A percentile compares a stretch with the other conserved stretches of the same genome.
phyloP scores from a whole-genome alignment of 1,284 basidiomycete genomes.

The Sanguinoderma infundibulare region DNA sequence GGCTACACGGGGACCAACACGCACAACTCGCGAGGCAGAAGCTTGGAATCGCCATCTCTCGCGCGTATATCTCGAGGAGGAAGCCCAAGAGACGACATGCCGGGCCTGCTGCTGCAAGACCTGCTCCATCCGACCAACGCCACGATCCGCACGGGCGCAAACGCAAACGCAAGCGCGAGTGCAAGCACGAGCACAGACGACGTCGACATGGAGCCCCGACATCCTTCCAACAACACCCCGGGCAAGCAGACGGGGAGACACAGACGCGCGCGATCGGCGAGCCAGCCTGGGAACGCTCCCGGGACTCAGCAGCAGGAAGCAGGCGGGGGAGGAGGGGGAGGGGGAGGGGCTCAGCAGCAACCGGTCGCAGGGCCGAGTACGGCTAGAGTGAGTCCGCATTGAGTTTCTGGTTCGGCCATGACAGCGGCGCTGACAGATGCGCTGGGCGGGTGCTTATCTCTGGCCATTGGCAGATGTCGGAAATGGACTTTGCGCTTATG shows the following conservation, averaged over 20 bases:
- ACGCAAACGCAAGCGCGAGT: not conserved
- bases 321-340: not conserved
- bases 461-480: conserved; percentile 15
- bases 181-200: not conserved
- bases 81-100: conserved; percentile 3
- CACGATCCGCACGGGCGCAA: conserved; percentile 1
- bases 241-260: conserved; percentile 7
- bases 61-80: not conserved
- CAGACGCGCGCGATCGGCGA: conserved; percentile 27
- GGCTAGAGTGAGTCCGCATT: conserved; percentile 28
- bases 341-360: not conserved
- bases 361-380: conserved; percentile 27
- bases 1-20: not conserved
- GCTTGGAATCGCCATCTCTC: conserved; percentile 6
- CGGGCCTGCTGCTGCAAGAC: conserved; percentile 8
- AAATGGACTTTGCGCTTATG: conserved; percentile 28
- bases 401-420: not conserved
- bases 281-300: conserved; percentile 24
- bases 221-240: conserved; percentile 2
- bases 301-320: conserved; percentile 13
- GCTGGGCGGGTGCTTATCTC: not conserved
- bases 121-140: not conserved
- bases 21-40: conserved; percentile 13
- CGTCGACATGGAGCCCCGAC: conserved; percentile 16
- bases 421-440: not conserved